Evolutionary conservation across 805 yeast species (phyloP).

Genomic region (Schizosaccharomyces japonicus): DNA sequence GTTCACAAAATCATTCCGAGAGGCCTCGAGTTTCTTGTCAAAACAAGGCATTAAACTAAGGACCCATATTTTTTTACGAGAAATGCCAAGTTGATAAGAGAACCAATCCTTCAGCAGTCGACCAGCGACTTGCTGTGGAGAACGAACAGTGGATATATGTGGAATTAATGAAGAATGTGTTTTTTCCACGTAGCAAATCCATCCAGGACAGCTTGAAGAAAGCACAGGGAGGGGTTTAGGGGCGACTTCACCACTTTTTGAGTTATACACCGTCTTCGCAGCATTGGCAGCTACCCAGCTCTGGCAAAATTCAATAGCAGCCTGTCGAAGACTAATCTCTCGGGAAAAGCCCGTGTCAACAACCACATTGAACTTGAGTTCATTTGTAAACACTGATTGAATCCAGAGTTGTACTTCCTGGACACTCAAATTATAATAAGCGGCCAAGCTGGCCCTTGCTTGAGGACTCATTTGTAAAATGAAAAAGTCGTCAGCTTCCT

Average conservation of each 20-base stretch:
- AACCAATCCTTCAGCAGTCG: conserved; percentile 35
- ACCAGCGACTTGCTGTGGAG: conserved; percentile 90
- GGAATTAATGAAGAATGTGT: conserved; percentile 73
- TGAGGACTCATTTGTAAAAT: conserved; percentile 72
- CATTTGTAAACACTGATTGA: conserved; percentile 30
- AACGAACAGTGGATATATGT: conserved; percentile 44
- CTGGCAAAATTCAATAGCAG: conserved; percentile 22
- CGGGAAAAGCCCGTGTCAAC: conserved; percentile 76
- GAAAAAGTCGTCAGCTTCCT: conserved; percentile 19
- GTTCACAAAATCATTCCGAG: conserved; percentile 41
- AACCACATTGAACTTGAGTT: conserved; percentile 44
- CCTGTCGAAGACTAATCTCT: conserved; percentile 30
- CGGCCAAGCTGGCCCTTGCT: conserved; percentile 57
- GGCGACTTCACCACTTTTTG: neutral
- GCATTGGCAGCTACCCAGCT: conserved; percentile 9
- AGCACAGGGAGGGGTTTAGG: conserved; percentile 24
- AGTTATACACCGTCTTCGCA: neutral
- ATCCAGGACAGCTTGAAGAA: conserved; percentile 77
- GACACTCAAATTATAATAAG: conserved; percentile 32
- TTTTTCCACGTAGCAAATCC: conserved; percentile 87
- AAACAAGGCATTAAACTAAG: conserved; percentile 88
- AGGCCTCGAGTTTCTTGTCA: conserved; percentile 86
- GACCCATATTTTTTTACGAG: conserved; percentile 35
- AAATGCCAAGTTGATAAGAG: conserved; percentile 15
- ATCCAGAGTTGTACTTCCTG: conserved; percentile 38